A percentile compares a stretch with the other conserved stretches of the same genome.
phyloP scores from a whole-genome alignment of 2,329 filamentous ascomycete genomes.

The Aspergillus persii region DNA sequence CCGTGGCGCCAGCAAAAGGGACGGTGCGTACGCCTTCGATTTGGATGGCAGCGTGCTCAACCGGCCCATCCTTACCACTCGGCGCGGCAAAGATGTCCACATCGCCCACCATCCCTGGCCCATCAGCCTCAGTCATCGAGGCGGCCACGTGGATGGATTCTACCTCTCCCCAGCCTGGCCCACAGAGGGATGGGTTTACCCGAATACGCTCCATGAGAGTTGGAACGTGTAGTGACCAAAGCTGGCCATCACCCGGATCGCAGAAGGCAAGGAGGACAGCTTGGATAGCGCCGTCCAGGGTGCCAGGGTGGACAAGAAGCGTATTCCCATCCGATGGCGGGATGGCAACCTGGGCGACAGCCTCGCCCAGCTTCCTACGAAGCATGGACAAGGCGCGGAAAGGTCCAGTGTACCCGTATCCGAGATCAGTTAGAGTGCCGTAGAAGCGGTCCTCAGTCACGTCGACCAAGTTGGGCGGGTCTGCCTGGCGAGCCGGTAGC shows the following conservation, averaged over 20 bases:
- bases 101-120: background rate
- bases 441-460: background rate
- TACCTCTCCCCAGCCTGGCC: too few species aligned
- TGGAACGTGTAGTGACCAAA: background rate
- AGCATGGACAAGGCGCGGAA: background rate
- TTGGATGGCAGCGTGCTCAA: background rate
- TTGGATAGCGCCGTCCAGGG: constrained; percentile 26
- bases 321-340: too few species aligned
- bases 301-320: constrained; percentile 14
- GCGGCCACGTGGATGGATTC: too few species aligned
- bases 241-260: constrained; percentile 5
- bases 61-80: too few species aligned
- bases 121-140: too few species aligned
- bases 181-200: background rate
- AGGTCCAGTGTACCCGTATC: background rate
- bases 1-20: background rate
- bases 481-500: background rate
- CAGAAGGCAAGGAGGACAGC: constrained; percentile 25
- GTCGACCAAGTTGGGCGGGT: background rate
- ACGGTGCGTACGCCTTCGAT: background rate
- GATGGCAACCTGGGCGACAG: background rate
- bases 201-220: background rate
- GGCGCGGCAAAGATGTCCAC: too few species aligned
- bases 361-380: background rate
- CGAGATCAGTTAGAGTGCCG: background rate